phyloP scores from a whole-genome alignment of 2,329 filamentous ascomycete species.

The Aspergillus aculeatus region DNA sequence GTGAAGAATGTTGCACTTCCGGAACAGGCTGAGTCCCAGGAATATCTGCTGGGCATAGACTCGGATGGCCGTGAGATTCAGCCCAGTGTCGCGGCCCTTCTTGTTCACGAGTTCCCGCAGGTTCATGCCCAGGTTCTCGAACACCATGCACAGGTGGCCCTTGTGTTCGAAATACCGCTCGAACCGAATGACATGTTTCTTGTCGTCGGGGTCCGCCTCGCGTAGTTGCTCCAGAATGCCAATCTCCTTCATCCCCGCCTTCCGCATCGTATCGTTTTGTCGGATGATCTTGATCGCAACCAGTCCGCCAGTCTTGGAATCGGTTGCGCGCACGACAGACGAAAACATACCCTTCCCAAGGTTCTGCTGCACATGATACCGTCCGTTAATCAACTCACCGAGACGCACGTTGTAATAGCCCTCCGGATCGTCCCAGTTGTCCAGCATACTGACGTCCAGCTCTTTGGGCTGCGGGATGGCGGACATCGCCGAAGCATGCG shows the following conservation, averaged over 20 bases:
- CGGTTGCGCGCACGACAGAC: constrained; percentile 84
- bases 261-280: constrained; percentile 88
- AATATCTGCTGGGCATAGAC: constrained; percentile 95
- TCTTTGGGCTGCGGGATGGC: constrained; percentile 55
- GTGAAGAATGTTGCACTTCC: constrained; percentile 90
- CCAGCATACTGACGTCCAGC: constrained; percentile 72
- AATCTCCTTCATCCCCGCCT: constrained; percentile 92
- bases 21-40: constrained; percentile 79
- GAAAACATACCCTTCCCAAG: constrained; percentile 96
- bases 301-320: constrained; percentile 69
- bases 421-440: constrained; percentile 90
- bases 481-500: constrained; percentile 51
- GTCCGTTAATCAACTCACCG: constrained; percentile 82
- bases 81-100: constrained; percentile 89
- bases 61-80: constrained; percentile 83
- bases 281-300: constrained; percentile 98
- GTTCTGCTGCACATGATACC: constrained; percentile 84
- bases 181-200: constrained; percentile 87
- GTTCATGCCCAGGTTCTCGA: constrained; percentile 91
- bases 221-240: constrained; percentile 86
- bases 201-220: constrained; percentile 79
- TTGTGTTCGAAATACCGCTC: constrained; percentile 90
- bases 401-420: constrained; percentile 95
- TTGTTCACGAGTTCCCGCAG: constrained; percentile 92
- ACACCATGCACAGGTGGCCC: constrained; percentile 91